A percentile compares a stretch with the other conserved stretches of the same genome.
Evolutionary conservation across 1,284 basidiomycete genomes (phyloP).

Genomic region (Ganoderma lingzhi): DNA sequence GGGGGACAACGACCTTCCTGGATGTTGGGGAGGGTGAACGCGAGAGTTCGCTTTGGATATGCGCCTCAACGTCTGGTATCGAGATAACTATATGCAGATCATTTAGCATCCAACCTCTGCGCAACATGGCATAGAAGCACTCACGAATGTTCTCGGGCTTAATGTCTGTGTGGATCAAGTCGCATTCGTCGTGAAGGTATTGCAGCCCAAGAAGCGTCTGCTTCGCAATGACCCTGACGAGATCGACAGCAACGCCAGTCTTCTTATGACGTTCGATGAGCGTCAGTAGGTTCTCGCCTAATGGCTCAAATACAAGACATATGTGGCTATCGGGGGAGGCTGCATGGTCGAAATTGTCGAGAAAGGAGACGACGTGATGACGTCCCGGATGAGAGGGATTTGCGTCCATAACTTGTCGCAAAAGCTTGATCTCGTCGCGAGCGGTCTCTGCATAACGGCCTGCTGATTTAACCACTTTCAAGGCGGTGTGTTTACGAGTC

Average conservation of each 20-base stretch:
- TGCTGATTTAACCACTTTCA: conserved; percentile 94
- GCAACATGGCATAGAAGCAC: conserved; percentile 38
- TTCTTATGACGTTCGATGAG: conserved; percentile 89
- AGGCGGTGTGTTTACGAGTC: conserved; percentile 79
- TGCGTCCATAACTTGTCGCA: conserved; percentile 79
- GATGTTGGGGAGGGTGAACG: conserved; percentile 72
- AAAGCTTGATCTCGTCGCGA: conserved; percentile 89
- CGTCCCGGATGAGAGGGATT: conserved; percentile 76
- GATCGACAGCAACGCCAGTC: conserved; percentile 80
- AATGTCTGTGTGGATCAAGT: conserved; percentile 88
- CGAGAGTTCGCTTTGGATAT: conserved; percentile 73
- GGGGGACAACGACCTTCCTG: conserved; percentile 74
- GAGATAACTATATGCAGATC: conserved; percentile 65
- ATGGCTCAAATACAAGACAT: conserved; percentile 92
- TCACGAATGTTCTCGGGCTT: conserved; percentile 93
- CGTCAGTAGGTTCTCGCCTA: conserved; percentile 88
- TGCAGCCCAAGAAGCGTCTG: conserved; percentile 90
- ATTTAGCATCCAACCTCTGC: conserved; percentile 13
- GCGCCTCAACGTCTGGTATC: conserved; percentile 77
- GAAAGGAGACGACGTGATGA: conserved; percentile 81
- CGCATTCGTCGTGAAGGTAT: conserved; percentile 91
- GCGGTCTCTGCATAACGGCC: conserved; percentile 88
- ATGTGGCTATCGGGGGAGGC: conserved; percentile 77
- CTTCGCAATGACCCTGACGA: conserved; percentile 85
- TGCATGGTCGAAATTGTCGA: conserved; percentile 84